Evolutionary conservation across 2,329 filamentous ascomycete species (phyloP), one percentile per base, ranked within the genome.

Genomic region (Ascochyta koolunga): DNA sequence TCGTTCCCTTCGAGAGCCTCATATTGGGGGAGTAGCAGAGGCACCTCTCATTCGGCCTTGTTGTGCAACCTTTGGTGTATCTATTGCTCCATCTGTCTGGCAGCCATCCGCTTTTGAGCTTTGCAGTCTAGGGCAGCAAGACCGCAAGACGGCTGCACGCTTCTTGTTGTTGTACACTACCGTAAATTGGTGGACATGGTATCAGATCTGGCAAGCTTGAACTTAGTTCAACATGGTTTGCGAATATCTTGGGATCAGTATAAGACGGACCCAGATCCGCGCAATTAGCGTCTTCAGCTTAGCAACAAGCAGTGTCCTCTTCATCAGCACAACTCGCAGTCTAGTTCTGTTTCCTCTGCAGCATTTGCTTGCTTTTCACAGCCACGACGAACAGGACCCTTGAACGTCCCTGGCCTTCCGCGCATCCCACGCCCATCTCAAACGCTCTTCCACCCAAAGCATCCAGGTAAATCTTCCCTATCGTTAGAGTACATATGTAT

Each of bases 191-290:
- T 69, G 54, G 60, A 59, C 46, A 54, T 65, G 56, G 59, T 54
- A 54, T 63, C 61, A 62, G 59, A 64, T 60, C 39, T 46, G 44
- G 58, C 57, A 50, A 58, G 60, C 53, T 59, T 47, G 52, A 66
- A 61, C 57, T 65, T 63, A 67, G 62, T 64, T 63, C 50, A 60
- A 45, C 56, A 58, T 52, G 56, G 58, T 58, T 56, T 54, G 56
- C 55, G 24, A 43, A 50, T 46, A 51, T 57, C 54, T 55, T 52
- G 58, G 50, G 39, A 49, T 58, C 56, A 64, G 61, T 74, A 74
- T 74, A 74, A 74, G 67, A 71, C 61, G 62, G 65, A 61, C 62
- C 64, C 46, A 59, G 62, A 61, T 66, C 69, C 68, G 66, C 70
- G 46, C 61, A 54, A 45, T 60, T 66, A 68, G 65, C 63, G 62